These are phyloP conservation scores for Penicillium sclerotigenum DNA, from an alignment of 2,329 filamentous ascomycete species.

Conservation along the genomic window DNA sequence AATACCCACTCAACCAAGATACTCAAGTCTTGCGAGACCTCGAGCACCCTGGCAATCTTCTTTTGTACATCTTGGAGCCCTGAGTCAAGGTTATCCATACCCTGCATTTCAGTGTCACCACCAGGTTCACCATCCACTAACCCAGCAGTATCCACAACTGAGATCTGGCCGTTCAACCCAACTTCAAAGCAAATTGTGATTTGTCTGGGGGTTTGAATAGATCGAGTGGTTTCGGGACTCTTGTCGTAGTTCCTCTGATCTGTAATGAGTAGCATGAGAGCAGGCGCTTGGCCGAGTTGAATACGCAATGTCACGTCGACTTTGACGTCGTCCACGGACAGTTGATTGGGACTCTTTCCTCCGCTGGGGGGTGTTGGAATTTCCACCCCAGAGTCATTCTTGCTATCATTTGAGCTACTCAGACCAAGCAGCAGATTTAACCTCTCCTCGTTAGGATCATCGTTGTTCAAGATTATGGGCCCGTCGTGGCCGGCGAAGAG, in stretches of 20 bases:
- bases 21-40: slow-evolving; percentile 46
- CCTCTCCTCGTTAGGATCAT: slow-evolving; percentile 48
- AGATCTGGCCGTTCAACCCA: slow-evolving; percentile 41
- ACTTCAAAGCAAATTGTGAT: slow-evolving; percentile 40
- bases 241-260: slow-evolving; percentile 17
- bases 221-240: slow-evolving; percentile 10
- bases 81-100: slow-evolving; percentile 12
- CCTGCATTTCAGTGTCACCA: slow-evolving; percentile 20
- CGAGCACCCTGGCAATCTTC: slow-evolving; percentile 40
- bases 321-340: slow-evolving; percentile 28
- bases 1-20: slow-evolving; percentile 45
- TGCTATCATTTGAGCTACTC: slow-evolving; percentile 2
- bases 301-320: slow-evolving; percentile 41
- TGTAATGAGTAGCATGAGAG: slow-evolving; percentile 39
- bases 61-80: slow-evolving; percentile 27
- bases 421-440: slow-evolving; percentile 52
- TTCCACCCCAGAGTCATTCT: not conserved
- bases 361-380: not conserved
- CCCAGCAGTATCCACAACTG: slow-evolving; percentile 39
- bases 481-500: slow-evolving; percentile 17
- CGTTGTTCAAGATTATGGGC: slow-evolving; percentile 40
- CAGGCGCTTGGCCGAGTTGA: slow-evolving; percentile 38
- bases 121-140: slow-evolving; percentile 23
- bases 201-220: slow-evolving; percentile 9
- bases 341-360: not conserved